A percentile compares a stretch with the other conserved stretches of the same genome.
phyloP scores from a whole-genome alignment of 23 red algal species.

The Agarophyton chilense region DNA sequence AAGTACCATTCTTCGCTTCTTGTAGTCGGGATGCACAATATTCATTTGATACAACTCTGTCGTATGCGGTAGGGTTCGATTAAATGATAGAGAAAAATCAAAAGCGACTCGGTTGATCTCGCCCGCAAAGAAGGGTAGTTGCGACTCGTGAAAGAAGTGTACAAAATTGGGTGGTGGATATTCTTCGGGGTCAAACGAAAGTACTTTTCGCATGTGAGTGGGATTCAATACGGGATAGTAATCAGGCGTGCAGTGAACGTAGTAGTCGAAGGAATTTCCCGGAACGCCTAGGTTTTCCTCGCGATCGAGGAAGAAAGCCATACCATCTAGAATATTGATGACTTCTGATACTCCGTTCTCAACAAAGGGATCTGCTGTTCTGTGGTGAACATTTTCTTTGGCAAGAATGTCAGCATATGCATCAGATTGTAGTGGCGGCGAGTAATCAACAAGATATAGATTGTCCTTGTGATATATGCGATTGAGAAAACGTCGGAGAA shows the following conservation, averaged over 20 bases:
- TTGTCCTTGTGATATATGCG: conserved; percentile 58
- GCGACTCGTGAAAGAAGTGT: conserved; percentile 37
- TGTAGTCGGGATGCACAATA: conserved; percentile 24
- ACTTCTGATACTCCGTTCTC: conserved; percentile 53
- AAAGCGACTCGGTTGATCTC: conserved; percentile 22
- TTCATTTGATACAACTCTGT: background rate
- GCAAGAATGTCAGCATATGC: background rate
- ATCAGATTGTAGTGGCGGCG: conserved; percentile 7
- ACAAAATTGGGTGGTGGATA: conserved; percentile 25
- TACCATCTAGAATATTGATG: conserved; percentile 54
- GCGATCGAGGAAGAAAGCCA: conserved; percentile 60
- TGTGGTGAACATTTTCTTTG: conserved; percentile 33
- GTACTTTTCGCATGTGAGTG: conserved; percentile 23
- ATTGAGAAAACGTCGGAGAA: conserved; percentile 32
- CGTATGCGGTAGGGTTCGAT: conserved; percentile 2
- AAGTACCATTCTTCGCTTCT: conserved; percentile 1
- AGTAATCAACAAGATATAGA: conserved; percentile 41
- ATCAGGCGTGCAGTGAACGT: conserved; percentile 44
- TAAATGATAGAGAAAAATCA: conserved; percentile 42
- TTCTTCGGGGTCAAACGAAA: background rate
- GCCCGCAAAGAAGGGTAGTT: conserved; percentile 21
- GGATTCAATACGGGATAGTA: conserved; percentile 44
- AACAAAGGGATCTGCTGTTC: conserved; percentile 34
- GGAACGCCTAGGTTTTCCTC: conserved; percentile 1
- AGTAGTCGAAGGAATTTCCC: conserved; percentile 38